Evolutionary conservation across 1,284 basidiomycete species (phyloP).

Genomic region (Ceratobasidium sp.): DNA sequence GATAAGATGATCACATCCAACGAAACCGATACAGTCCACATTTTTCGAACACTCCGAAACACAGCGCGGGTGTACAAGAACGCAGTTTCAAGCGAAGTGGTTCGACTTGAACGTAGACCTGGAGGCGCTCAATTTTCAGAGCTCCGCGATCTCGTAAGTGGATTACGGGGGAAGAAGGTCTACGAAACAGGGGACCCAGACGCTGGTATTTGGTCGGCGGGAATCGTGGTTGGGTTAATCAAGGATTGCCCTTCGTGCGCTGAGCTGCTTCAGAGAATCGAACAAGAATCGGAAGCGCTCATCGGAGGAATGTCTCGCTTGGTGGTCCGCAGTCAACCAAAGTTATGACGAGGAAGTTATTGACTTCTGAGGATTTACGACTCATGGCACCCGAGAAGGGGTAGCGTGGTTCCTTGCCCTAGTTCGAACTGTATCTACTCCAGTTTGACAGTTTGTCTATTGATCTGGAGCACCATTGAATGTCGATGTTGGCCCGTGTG

Average conservation of each 20-base stretch:
- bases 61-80: slow-evolving; percentile 92
- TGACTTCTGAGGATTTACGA: too few species aligned
- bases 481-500: too few species aligned
- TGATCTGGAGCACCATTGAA: too few species aligned
- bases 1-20: slow-evolving; percentile 82
- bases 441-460: too few species aligned
- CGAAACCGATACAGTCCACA: slow-evolving; percentile 80
- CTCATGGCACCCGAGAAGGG: too few species aligned
- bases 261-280: slow-evolving; percentile 73
- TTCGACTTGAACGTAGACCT: slow-evolving; percentile 77
- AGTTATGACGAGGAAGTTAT: neutral
- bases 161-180: slow-evolving; percentile 73
- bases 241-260: slow-evolving; percentile 87
- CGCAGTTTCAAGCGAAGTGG: slow-evolving; percentile 79
- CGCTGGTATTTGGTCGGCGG: slow-evolving; percentile 86
- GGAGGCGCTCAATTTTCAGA: slow-evolving; percentile 91
- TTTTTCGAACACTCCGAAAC: slow-evolving; percentile 87
- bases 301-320: slow-evolving; percentile 58
- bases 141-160: slow-evolving; percentile 80
- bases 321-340: slow-evolving; percentile 7
- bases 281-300: slow-evolving; percentile 76
- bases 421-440: too few species aligned
- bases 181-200: slow-evolving; percentile 88
- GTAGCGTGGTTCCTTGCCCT: too few species aligned
- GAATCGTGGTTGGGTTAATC: slow-evolving; percentile 82